Percentiles rank a stretch among this genome's conserved stretches.
phyloP scores from a whole-genome alignment of 139 green algal genomes.

The Astrephomene gubernaculifera region DNA sequence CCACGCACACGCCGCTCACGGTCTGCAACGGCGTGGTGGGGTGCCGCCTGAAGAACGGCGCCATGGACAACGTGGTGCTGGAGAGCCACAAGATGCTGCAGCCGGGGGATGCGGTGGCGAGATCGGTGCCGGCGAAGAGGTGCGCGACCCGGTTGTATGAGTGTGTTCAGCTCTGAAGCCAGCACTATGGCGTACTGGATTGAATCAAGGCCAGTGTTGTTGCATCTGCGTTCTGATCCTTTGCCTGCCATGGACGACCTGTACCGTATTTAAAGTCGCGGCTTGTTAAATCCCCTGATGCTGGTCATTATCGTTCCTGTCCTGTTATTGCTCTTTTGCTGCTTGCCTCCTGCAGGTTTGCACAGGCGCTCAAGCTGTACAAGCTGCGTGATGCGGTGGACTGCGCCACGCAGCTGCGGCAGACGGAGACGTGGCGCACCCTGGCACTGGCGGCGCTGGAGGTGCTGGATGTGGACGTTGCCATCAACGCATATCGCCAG shows the following conservation, averaged over 20 bases:
- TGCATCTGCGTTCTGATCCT: too few relatives aligned
- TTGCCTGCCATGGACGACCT: too few relatives aligned
- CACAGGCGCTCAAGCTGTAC: slow-evolving; percentile 55
- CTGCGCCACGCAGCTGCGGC: slow-evolving; percentile 57
- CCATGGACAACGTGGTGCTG: slow-evolving; percentile 64
- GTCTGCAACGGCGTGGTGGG: slow-evolving; percentile 60
- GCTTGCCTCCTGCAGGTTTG: slow-evolving; percentile 47
- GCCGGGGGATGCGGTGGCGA: slow-evolving; percentile 36
- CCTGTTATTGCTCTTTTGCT: too few relatives aligned
- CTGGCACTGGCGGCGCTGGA: slow-evolving; percentile 70
- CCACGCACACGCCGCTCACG: slow-evolving; percentile 64
- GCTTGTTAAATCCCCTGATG: too few relatives aligned
- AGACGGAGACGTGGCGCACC: slow-evolving; percentile 62
- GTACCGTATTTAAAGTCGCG: too few relatives aligned
- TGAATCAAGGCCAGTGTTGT: too few relatives aligned
- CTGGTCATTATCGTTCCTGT: too few relatives aligned
- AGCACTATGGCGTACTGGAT: too few relatives aligned
- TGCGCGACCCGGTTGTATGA: neutral
- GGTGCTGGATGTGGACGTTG: slow-evolving; percentile 73
- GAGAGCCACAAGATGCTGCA: slow-evolving; percentile 66
- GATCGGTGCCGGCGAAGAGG: slow-evolving; percentile 32
- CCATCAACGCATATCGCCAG: slow-evolving; percentile 69
- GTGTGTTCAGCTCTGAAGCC: too few relatives aligned
- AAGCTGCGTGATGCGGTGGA: slow-evolving; percentile 67
- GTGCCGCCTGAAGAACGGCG: slow-evolving; percentile 69